Percentiles rank a stretch among this genome's conserved stretches.
Evolutionary conservation across 225 moss, liverwort and hornwort species (phyloP).

Genomic region (Bryoerythrophyllum caledonicum): DNA sequence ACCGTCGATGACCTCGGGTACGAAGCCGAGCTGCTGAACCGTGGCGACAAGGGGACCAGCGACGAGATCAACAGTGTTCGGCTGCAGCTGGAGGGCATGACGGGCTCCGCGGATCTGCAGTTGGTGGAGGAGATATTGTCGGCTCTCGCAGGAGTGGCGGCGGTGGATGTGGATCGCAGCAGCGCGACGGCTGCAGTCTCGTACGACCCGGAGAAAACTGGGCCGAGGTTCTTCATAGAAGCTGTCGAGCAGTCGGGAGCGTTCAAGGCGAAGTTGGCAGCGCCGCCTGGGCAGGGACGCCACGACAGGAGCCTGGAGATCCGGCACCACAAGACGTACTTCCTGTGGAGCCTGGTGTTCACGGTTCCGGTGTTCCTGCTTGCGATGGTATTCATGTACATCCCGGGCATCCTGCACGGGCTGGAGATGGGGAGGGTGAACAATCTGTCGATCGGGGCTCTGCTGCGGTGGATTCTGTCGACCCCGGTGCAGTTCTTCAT

Average conservation of each 20-base stretch:
- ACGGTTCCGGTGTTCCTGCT: slow-evolving; percentile 86
- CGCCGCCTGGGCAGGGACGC: slow-evolving; percentile 53
- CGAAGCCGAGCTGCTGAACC: slow-evolving; percentile 60
- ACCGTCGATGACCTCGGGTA: slow-evolving; percentile 63
- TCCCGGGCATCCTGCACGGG: slow-evolving; percentile 61
- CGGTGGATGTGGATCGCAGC: slow-evolving; percentile 56
- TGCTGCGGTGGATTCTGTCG: slow-evolving; percentile 71
- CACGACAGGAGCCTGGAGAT: slow-evolving; percentile 71
- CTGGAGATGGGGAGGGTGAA: slow-evolving; percentile 69
- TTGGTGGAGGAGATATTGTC: slow-evolving; percentile 53
- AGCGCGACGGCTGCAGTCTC: slow-evolving; percentile 47
- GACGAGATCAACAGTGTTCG: slow-evolving; percentile 58
- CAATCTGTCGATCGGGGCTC: slow-evolving; percentile 68
- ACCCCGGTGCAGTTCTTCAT: slow-evolving; percentile 92
- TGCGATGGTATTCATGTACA: slow-evolving; percentile 86
- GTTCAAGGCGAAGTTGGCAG: slow-evolving; percentile 61
- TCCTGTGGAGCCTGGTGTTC: slow-evolving; percentile 90
- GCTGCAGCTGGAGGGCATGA: slow-evolving; percentile 55
- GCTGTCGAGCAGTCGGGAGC: slow-evolving; percentile 59
- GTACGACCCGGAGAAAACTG: slow-evolving; percentile 68
- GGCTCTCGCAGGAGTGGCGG: slow-evolving; percentile 58
- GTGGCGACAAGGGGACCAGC: slow-evolving; percentile 14
- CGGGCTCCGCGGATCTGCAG: slow-evolving; percentile 35
- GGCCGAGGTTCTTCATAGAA: slow-evolving; percentile 76
- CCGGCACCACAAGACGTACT: slow-evolving; percentile 48